These are phyloP conservation scores for Geum urbanum DNA, from an alignment of 306 rosid species.

Conservation along the genomic window DNA sequence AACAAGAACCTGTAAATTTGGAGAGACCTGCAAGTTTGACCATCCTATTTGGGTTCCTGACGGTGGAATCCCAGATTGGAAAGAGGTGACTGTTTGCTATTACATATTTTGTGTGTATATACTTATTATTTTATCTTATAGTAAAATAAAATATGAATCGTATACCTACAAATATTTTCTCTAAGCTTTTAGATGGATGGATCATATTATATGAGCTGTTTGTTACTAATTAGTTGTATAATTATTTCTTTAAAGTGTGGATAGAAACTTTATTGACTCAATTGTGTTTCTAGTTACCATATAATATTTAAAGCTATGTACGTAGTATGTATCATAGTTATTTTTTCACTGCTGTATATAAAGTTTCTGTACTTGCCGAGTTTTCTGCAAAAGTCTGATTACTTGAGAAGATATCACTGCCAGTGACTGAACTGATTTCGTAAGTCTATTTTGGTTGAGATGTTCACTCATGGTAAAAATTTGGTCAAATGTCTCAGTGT, in stretches of 20 bases:
- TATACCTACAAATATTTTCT: neutral
- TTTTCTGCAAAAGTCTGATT: neutral
- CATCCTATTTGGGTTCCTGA: constrained; percentile 99
- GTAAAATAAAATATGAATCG: constrained; percentile 12
- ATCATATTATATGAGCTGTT: constrained; percentile 18
- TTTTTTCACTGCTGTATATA: neutral
- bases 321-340: neutral
- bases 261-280: neutral
- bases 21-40: constrained; percentile 98
- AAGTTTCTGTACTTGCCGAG: neutral
- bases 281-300: neutral
- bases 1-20: constrained; percentile 98
- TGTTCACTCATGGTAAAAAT: neutral
- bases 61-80: constrained; percentile 99
- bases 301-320: neutral
- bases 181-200: constrained; percentile 25
- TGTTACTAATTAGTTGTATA: neutral
- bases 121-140: constrained; percentile 32
- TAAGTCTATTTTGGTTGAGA: neutral
- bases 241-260: neutral
- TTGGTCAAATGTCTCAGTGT: neutral
- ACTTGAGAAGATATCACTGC: neutral
- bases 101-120: constrained; percentile 42
- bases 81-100: constrained; percentile 91
- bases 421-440: neutral